These are phyloP conservation scores for Meyerozyma athensensis DNA, from an alignment of 1,139 yeast species.

Conservation along the genomic window DNA sequence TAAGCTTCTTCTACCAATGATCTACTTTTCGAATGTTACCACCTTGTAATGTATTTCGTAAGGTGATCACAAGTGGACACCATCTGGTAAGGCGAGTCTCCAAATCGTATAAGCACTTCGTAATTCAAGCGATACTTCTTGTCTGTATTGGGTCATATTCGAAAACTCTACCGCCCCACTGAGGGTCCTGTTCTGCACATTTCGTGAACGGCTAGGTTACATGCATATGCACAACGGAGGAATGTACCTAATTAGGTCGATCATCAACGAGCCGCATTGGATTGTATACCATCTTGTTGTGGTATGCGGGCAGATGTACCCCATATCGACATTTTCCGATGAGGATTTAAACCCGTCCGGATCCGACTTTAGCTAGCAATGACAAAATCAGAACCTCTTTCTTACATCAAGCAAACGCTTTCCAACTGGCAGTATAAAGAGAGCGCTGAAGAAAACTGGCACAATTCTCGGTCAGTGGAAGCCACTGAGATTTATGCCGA, in stretches of 20 bases:
- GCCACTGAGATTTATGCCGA: constrained; percentile 36
- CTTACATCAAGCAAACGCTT: not conserved
- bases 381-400: not conserved
- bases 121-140: not conserved
- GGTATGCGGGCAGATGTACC: not conserved
- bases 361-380: not conserved
- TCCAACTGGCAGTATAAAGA: not conserved
- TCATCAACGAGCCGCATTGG: too few species aligned
- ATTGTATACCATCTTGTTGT: too few species aligned
- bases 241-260: too few species aligned
- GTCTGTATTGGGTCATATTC: too few species aligned
- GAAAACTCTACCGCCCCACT: too few species aligned
- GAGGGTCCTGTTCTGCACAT: too few species aligned
- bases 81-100: not conserved
- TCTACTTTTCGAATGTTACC: not conserved
- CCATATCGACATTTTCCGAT: not conserved
- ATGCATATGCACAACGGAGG: too few species aligned
- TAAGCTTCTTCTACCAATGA: not conserved
- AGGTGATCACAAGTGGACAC: not conserved
- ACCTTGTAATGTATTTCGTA: not conserved
- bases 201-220: too few species aligned
- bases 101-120: not conserved
- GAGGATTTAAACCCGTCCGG: not conserved
- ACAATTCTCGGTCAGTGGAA: not conserved
- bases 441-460: not conserved